Conservation (phyloP, 2,329 filamentous ascomycete species). For the Ceratocystis ficicola region DNA sequence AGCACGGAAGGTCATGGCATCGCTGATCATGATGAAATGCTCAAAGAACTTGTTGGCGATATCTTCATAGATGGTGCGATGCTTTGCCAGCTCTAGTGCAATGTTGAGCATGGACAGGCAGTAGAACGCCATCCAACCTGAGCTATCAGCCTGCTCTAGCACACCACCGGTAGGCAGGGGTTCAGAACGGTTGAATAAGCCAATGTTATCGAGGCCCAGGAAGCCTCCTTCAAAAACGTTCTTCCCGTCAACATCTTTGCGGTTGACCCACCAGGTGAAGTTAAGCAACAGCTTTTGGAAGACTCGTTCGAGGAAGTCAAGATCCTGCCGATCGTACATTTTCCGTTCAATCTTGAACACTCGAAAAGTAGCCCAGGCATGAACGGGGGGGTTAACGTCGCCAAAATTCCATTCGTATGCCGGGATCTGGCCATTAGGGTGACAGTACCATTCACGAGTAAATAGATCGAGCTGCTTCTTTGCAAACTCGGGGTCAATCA, state of each 20-base stretch:
- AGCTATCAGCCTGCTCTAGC: conserved; percentile 92
- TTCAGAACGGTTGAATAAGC: conserved; percentile 92
- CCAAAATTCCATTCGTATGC: conserved; percentile 97
- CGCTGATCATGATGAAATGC: conserved; percentile 94
- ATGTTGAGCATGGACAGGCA: conserved; percentile 96
- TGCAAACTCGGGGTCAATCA: conserved; percentile 95
- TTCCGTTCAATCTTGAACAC: conserved; percentile 98
- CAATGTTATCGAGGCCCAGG: conserved; percentile 91
- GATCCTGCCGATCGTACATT: conserved; percentile 84
- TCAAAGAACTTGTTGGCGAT: conserved; percentile 98
- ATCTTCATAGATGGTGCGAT: conserved; percentile 89
- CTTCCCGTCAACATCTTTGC: conserved; percentile 87
- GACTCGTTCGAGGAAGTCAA: conserved; percentile 89
- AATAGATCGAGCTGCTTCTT: conserved; percentile 97
- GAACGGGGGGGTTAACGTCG: conserved; percentile 91
- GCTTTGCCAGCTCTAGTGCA: conserved; percentile 84
- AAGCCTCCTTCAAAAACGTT: conserved; percentile 97
- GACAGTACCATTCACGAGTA: conserved; percentile 97
- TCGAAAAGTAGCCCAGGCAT: conserved; percentile 90
- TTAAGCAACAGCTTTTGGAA: conserved; percentile 94
- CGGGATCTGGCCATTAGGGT: conserved; percentile 88
- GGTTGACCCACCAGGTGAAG: conserved; percentile 99
- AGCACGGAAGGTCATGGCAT: conserved; percentile 81
- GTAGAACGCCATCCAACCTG: conserved; percentile 98
- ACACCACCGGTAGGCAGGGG: conserved; percentile 86